Percentiles rank a stretch among this genome's conserved stretches.
These are phyloP conservation scores for Malus hybrid DNA, from an alignment of 331 rosid genomes.

Conservation along the genomic window DNA sequence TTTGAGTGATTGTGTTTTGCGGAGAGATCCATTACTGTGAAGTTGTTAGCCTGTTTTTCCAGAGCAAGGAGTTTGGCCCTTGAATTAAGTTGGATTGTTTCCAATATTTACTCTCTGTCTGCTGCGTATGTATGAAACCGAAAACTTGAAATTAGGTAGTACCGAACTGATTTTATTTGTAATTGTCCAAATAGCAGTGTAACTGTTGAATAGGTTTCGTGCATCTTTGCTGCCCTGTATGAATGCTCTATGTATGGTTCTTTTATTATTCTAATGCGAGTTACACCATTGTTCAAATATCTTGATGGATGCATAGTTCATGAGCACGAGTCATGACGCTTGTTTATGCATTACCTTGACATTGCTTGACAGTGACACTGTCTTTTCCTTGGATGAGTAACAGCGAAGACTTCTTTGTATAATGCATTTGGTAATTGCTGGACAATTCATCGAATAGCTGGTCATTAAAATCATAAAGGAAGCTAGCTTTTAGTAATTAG, in stretches of 20 bases:
- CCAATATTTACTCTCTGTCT: neutral
- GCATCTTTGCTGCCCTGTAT: neutral
- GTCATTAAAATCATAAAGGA: neutral
- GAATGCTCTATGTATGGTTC: neutral
- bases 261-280: neutral
- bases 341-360: neutral
- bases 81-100: neutral
- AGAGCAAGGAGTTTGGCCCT: neutral
- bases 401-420: neutral
- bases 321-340: neutral
- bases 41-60: neutral
- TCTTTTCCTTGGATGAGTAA: neutral
- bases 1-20: slow-evolving; percentile 18
- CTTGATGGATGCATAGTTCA: neutral
- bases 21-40: neutral
- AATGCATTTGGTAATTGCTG: neutral
- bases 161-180: neutral
- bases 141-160: neutral
- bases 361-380: neutral
- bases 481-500: neutral
- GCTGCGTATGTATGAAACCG: neutral
- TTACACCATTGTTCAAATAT: neutral
- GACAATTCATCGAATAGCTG: neutral
- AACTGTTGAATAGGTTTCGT: neutral
- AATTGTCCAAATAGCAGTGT: neutral